Evolutionary conservation across 345 rosid genomes (phyloP), one percentile per base, ranked within the genome.

Genomic region (Eutrema heterophyllum): DNA sequence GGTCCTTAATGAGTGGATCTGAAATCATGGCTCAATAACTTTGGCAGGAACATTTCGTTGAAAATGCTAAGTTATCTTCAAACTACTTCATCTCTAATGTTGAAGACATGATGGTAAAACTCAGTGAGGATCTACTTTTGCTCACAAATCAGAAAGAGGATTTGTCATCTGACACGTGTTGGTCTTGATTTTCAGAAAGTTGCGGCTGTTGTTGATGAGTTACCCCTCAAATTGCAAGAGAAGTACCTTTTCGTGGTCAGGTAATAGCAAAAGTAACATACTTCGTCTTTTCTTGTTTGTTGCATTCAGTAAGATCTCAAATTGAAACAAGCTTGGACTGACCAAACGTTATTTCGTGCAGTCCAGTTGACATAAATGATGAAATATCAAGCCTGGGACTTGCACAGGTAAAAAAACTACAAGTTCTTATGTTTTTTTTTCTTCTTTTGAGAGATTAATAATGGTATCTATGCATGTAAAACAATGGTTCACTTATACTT

Each of bases 231-330:
- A 39, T 74, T 94, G 83, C 81, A 87, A 43, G 89, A 89, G 63
- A 94, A 91, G 80, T 94, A 87, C 70, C 92, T 91, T 46, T 93
- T 93, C 76, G 87, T 87, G 55, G 84, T 89, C 56, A 94, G 98
- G 96, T 94, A 82, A 71, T 53, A 43, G 3, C 32, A 54, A 51
- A 80, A 61, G 24, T 35, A 56, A 59, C 41, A 56, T 41, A 40
- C 5, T 40, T 41, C 53, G 6, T 41, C 27, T 64, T 46, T 21
- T 51, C 21, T 32, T 35, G 46, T 64, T 68, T 43, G 9, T 15
- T 67, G 54, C 27, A 56, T 26, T 7, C 39, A 15, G 1, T 9
- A 46, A 64, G 45, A 69, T 69, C 11, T 69, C 45, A 64, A 4
- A 27, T 30, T 38, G 6, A 56, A 46, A 55, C 12, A 48, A 53